Evolutionary conservation across 2,329 filamentous ascomycete genomes (phyloP).

Genomic region (Fusarium pseudonygamai): DNA sequence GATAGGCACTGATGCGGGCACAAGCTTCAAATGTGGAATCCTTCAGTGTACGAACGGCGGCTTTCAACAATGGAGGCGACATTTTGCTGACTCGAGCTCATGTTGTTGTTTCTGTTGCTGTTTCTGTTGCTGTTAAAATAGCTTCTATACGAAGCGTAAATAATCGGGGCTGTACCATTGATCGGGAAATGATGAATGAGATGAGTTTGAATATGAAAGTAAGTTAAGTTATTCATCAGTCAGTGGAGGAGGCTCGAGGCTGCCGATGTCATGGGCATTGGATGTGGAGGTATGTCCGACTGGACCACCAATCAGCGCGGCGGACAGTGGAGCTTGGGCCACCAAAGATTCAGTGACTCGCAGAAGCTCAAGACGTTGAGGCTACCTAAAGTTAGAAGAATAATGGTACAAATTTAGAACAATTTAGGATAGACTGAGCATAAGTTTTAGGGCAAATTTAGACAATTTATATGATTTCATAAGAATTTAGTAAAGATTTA

Average conservation of each 20-base stretch:
- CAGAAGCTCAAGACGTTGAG: no score
- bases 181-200: background rate
- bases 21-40: slow-evolving; percentile 32
- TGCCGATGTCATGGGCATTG: background rate
- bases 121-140: background rate
- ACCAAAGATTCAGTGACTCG: background rate
- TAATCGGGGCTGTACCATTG: background rate
- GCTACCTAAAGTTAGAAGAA: background rate
- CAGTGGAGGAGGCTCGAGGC: background rate
- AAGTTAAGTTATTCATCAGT: background rate
- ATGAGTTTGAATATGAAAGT: background rate
- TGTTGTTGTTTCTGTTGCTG: background rate
- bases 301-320: background rate
- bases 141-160: background rate
- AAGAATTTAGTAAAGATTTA: no score
- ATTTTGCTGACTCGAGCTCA: slow-evolving; percentile 13
- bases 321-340: background rate
- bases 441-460: background rate
- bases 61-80: slow-evolving; percentile 14
- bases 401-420: background rate
- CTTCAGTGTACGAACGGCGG: slow-evolving; percentile 26
- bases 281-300: background rate
- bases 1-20: slow-evolving; percentile 13
- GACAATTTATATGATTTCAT: no score
- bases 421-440: background rate